Base-by-base conservation (phyloP, 129 eudicot genomes). In the Calendula officinalis region DNA sequence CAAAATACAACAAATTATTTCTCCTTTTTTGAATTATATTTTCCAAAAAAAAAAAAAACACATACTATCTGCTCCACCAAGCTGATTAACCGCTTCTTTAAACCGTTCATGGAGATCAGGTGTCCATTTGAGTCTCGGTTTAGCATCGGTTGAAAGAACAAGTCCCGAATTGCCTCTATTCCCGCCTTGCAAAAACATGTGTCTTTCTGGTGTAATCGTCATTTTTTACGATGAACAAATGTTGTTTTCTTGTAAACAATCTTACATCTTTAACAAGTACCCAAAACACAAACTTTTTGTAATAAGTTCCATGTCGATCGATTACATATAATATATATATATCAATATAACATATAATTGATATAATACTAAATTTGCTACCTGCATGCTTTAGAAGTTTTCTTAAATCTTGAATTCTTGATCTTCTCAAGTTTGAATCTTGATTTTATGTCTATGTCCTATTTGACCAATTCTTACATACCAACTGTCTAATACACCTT, bases 81-180 rank as follows among this genome's bases (percentile, higher is more conserved):
- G 89, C 58, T 86, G 99, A 69, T 88, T 89, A 36, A 94, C 95
- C 4, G 99, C 99, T 44, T 94, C 90, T 43, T 82, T 78, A 79
- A 94, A 94, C 22, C 95, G 79, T 67, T 86, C 88, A 58, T 94
- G 99, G 57, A 89, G 95, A 56, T 94, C 95, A 27, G 82, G 87
- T n/a, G 99, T 89, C 99, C 99, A 94, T 82, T 94, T 94, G 44
- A 94, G 78, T 78, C 99, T 76, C 12, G 99, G 99, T 76, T 94
- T 94, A 11, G 99, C 90, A 76, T 94, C 99, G 4, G 97, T 94
- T 43, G 99, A 94, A 45, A 94, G 90, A 45, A 89, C 97, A 17
- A 89, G 90, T 37, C 89, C 95, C 4, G 85, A 83, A 43, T 83
- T 86, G 47, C 86, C 74, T 10, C 61, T 54, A 75, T 53, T 81